Percentiles rank a stretch among this genome's conserved stretches.
Evolutionary conservation across 2,329 filamentous ascomycete genomes (phyloP).

Genomic region (Trichophyton rubrum): DNA sequence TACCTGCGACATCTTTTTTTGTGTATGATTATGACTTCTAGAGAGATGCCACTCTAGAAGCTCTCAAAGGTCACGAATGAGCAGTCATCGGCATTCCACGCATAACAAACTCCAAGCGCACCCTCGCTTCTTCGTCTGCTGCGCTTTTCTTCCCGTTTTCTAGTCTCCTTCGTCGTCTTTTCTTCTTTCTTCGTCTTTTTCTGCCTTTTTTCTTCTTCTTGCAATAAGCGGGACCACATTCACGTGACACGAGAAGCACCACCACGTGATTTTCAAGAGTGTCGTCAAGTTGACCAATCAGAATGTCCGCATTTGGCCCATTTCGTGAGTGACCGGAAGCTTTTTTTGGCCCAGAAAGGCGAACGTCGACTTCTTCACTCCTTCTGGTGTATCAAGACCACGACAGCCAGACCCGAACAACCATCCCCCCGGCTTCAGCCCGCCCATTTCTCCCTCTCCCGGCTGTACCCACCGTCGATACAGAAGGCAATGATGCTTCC

Average conservation of each 20-base stretch:
- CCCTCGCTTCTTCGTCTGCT: background rate
- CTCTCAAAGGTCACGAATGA: background rate
- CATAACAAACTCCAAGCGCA: background rate
- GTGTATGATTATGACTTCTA: constrained; percentile 44
- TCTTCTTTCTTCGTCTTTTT: constrained; percentile 22
- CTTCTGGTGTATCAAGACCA: background rate
- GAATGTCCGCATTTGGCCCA: constrained; percentile 23
- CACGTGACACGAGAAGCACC: background rate
- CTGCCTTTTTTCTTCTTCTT: background rate
- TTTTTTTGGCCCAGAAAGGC: background rate
- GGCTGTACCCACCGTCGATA: constrained; percentile 37
- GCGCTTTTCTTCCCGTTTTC: constrained; percentile 11
- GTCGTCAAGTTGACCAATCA: constrained; percentile 31
- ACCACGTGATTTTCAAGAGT: constrained; percentile 7
- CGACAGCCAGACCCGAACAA: background rate
- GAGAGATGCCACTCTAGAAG: constrained; percentile 69
- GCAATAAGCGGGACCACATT: background rate
- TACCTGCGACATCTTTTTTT: constrained; percentile 43
- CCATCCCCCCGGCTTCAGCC: constrained; percentile 23
- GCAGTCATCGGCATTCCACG: constrained; percentile 6
- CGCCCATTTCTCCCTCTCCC: constrained; percentile 14
- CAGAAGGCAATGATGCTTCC: constrained; percentile 51
- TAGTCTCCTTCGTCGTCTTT: background rate
- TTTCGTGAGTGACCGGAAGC: background rate
- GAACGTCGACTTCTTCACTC: constrained; percentile 23